These are phyloP conservation scores for Citrus maxima DNA, from an alignment of 345 rosid genomes.

Conservation along the genomic window DNA sequence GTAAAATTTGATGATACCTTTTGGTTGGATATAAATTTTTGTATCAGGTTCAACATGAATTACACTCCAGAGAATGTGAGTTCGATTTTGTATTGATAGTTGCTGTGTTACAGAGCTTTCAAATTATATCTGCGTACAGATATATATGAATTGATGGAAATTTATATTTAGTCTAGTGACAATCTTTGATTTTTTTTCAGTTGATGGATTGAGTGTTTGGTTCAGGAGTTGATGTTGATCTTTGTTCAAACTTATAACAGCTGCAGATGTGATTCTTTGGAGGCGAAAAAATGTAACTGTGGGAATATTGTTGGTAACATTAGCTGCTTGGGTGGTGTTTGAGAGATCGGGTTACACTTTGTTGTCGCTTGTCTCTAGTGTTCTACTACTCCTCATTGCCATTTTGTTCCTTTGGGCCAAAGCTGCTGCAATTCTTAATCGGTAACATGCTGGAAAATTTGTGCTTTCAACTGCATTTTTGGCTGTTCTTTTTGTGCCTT, in stretches of 20 bases:
- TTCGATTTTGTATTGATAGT: background rate
- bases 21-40: too few species aligned
- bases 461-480: background rate
- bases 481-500: background rate
- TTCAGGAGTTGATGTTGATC: background rate
- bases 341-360: slow-evolving; percentile 81
- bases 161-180: background rate
- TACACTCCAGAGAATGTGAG: background rate
- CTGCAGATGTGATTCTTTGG: slow-evolving; percentile 92
- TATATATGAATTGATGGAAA: background rate
- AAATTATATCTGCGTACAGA: background rate
- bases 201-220: slow-evolving; percentile 1
- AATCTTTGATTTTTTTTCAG: background rate
- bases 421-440: slow-evolving; percentile 87
- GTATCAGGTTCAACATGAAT: background rate
- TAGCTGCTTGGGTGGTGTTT: slow-evolving; percentile 89
- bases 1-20: slow-evolving; percentile 4
- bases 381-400: slow-evolving; percentile 71
- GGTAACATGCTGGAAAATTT: slow-evolving; percentile 37
- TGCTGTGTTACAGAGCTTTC: background rate
- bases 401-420: slow-evolving; percentile 94
- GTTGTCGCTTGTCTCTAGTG: slow-evolving; percentile 80
- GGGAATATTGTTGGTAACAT: slow-evolving; percentile 60
- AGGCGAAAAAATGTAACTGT: slow-evolving; percentile 57
- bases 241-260: slow-evolving; percentile 38